Conservation (phyloP, 352 stramenopile species). For the Phytophthora nicotianae region DNA sequence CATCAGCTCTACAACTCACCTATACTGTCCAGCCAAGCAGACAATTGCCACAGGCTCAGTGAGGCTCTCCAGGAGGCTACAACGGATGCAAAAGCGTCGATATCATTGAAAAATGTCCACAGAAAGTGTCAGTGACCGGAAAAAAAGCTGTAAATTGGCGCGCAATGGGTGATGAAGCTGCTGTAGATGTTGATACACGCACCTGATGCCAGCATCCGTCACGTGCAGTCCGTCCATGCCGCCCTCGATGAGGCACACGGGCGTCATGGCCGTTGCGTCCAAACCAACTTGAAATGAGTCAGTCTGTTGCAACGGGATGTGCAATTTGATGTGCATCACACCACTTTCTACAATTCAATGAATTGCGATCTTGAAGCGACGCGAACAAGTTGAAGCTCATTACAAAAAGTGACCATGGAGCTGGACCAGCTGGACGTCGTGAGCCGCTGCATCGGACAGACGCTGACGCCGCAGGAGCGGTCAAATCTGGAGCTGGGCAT, state of each 20-base stretch:
- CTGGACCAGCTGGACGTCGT: conserved; percentile 78
- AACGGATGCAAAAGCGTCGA: conserved; percentile 3
- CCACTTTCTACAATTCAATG: conserved; percentile 19
- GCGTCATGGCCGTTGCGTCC: conserved; percentile 23
- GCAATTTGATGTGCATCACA: conserved; percentile 20
- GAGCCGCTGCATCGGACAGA: conserved; percentile 68
- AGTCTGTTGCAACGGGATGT: conserved; percentile 23
- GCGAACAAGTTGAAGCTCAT: conserved; percentile 21
- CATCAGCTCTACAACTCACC: conserved; percentile 31
- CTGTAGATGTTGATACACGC: conserved; percentile 1
- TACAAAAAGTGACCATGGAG: conserved; percentile 48
- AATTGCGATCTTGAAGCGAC: conserved; percentile 43
- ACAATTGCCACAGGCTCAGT: conserved; percentile 78
- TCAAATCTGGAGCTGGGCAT: conserved; percentile 81
- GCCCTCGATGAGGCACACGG: conserved; percentile 69
- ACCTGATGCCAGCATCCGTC: conserved; percentile 60
- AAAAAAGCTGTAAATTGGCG: not conserved
- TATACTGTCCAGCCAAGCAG: conserved; percentile 82
- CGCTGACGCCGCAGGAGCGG: conserved; percentile 73
- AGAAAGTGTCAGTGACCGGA: no score
- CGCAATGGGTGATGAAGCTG: not conserved
- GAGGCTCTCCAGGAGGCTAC: conserved; percentile 65
- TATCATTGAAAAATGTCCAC: no score
- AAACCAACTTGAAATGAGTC: conserved; percentile 16
- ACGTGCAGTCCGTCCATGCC: conserved; percentile 55